These are phyloP conservation scores for Dactylis glomerata DNA, from an alignment of 176 grass and related monocot genomes.

Conservation along the genomic window DNA sequence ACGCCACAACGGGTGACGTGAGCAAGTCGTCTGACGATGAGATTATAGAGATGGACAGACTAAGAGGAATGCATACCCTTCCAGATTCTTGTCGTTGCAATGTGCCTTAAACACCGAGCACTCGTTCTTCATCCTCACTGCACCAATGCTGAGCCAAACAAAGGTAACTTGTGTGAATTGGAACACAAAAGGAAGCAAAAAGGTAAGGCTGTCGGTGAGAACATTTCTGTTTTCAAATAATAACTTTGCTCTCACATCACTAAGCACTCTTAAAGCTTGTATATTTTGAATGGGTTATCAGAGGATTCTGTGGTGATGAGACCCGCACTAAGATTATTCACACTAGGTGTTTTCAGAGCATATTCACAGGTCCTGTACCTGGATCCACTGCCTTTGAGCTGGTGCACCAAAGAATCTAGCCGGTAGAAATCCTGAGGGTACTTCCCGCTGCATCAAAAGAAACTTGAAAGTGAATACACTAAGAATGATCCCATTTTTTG, in stretches of 20 bases:
- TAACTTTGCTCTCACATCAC: not conserved
- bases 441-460: conserved; percentile 49
- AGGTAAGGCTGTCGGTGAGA: not conserved
- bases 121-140: conserved; percentile 64
- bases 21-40: not conserved
- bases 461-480: conserved; percentile 28
- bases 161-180: not conserved
- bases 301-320: not conserved
- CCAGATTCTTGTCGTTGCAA: conserved; percentile 48
- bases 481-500: not conserved
- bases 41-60: not conserved
- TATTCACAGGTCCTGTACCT: conserved; percentile 45
- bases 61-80: conserved; percentile 32
- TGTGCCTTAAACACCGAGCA: conserved; percentile 52
- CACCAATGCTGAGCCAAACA: conserved; percentile 55
- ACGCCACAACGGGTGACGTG: not conserved
- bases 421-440: conserved; percentile 57
- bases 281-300: not conserved
- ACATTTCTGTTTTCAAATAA: conserved; percentile 10
- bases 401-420: conserved; percentile 55
- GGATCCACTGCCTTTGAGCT: conserved; percentile 61
- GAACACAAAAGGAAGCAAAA: not conserved
- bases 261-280: conserved; percentile 9
- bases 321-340: not conserved
- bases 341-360: conserved; percentile 14